Evolutionary conservation across 257 asterid genomes (phyloP).

Genomic region (Jacaranda mimosifolia): DNA sequence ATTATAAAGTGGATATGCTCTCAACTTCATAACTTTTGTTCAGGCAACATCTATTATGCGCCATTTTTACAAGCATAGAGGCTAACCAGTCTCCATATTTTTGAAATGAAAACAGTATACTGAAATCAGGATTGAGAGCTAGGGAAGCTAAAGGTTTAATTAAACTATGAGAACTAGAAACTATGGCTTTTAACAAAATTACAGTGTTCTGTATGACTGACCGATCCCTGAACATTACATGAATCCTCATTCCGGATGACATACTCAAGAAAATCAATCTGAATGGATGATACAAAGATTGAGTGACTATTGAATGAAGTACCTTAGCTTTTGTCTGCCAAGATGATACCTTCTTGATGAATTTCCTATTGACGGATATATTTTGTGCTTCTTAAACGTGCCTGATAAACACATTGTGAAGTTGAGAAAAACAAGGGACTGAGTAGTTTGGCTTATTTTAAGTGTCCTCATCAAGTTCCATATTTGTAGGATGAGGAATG

Average conservation of each 20-base stretch:
- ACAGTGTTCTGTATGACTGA: not conserved
- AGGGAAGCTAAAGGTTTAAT: not conserved
- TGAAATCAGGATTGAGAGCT: not conserved
- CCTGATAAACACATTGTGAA: not conserved
- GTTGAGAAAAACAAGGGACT: not conserved
- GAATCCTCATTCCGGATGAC: not conserved
- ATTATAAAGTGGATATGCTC: not conserved
- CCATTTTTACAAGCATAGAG: slow-evolving; percentile 1
- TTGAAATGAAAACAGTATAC: not conserved
- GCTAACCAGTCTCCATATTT: not conserved
- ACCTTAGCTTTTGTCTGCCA: not conserved
- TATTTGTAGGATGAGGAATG: not conserved
- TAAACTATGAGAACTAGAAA: not conserved
- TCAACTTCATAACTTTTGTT: not conserved
- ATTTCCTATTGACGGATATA: not conserved
- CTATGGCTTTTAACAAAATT: not conserved
- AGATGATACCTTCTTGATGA: not conserved
- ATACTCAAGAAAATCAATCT: slow-evolving; percentile 1
- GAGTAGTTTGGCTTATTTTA: not conserved
- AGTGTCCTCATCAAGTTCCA: not conserved
- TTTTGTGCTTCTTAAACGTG: not conserved
- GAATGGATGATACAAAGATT: not conserved
- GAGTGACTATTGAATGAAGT: not conserved
- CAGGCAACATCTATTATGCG: not conserved
- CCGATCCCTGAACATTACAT: slow-evolving; percentile 1